Evolutionary conservation across 371 early-diverging fungal genomes (phyloP).

Genomic region (Dinochytrium kinnereticum): DNA sequence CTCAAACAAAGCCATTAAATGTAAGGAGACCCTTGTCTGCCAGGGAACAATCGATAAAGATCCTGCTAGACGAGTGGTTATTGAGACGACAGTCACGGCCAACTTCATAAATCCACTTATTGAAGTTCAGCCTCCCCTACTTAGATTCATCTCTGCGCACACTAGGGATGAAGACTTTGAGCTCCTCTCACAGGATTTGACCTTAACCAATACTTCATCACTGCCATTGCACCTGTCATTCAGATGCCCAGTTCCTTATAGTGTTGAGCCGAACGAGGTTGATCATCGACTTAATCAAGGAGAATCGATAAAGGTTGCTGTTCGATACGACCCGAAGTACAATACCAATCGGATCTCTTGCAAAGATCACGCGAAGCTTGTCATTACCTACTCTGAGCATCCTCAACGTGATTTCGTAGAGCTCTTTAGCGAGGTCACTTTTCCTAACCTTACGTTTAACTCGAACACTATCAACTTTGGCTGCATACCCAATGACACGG

Average conservation of each 20-base stretch:
- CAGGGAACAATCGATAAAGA: constrained; percentile 58
- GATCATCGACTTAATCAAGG: constrained; percentile 41
- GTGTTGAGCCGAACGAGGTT: constrained; percentile 28
- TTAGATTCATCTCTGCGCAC: constrained; percentile 50
- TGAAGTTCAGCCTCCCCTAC: constrained; percentile 37
- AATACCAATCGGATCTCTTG: constrained; percentile 50
- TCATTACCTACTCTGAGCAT: constrained; percentile 56
- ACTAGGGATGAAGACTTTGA: constrained; percentile 45
- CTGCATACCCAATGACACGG: constrained; percentile 49
- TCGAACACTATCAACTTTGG: constrained; percentile 48
- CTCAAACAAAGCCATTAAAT: constrained; percentile 37
- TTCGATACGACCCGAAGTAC: constrained; percentile 46
- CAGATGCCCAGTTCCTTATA: constrained; percentile 50
- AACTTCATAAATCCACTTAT: constrained; percentile 59
- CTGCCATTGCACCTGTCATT: constrained; percentile 50
- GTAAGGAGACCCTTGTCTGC: constrained; percentile 50
- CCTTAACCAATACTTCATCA: constrained; percentile 50
- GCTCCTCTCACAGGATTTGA: constrained; percentile 42
- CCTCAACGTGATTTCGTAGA: constrained; percentile 59
- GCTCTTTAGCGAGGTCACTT: constrained; percentile 49
- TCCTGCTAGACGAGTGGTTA: constrained; percentile 46
- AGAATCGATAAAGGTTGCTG: constrained; percentile 36
- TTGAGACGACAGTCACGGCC: constrained; percentile 47
- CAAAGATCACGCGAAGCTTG: constrained; percentile 50
- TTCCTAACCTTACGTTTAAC: constrained; percentile 56